phyloP scores from a whole-genome alignment of 2,329 filamentous ascomycete genomes.

The Ambrosiella beaveri region DNA sequence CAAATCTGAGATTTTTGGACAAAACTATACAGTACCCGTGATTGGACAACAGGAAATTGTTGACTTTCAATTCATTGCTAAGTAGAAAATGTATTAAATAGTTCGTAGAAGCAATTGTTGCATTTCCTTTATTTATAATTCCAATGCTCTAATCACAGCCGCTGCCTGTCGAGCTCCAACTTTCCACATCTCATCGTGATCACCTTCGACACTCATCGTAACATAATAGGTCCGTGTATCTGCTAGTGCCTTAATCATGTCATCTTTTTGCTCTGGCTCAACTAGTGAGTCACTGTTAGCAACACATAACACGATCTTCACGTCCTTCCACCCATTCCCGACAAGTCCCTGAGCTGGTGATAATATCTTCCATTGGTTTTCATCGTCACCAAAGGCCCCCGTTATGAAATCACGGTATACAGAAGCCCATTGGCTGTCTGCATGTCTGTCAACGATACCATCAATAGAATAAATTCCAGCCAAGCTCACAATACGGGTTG shows the following conservation, averaged over 20 bases:
- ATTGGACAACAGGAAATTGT: neutral
- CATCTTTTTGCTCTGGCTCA: conserved; percentile 5
- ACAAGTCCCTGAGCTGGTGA: conserved; percentile 21
- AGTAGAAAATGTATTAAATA: neutral
- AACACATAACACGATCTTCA: neutral
- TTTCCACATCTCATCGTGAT: conserved; percentile 10
- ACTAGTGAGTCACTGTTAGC: conserved; percentile 6
- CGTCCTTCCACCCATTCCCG: neutral
- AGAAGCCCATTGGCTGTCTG: conserved; percentile 18
- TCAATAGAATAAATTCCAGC: conserved; percentile 35
- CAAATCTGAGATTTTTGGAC: neutral
- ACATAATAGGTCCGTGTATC: neutral
- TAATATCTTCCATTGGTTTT: conserved; percentile 22
- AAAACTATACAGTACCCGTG: neutral
- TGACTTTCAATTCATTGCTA: neutral
- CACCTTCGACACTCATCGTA: neutral
- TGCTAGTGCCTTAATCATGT: neutral
- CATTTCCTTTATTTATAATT: neutral
- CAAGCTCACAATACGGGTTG: conserved; percentile 27
- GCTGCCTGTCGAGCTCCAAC: neutral
- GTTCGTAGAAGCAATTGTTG: neutral
- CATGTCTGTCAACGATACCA: conserved; percentile 17
- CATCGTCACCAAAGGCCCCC: conserved; percentile 29
- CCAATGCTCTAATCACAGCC: neutral
- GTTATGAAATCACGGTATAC: conserved; percentile 27